Base-by-base conservation (phyloP, 129 eudicot species). In the Kitagawia praeruptora region DNA sequence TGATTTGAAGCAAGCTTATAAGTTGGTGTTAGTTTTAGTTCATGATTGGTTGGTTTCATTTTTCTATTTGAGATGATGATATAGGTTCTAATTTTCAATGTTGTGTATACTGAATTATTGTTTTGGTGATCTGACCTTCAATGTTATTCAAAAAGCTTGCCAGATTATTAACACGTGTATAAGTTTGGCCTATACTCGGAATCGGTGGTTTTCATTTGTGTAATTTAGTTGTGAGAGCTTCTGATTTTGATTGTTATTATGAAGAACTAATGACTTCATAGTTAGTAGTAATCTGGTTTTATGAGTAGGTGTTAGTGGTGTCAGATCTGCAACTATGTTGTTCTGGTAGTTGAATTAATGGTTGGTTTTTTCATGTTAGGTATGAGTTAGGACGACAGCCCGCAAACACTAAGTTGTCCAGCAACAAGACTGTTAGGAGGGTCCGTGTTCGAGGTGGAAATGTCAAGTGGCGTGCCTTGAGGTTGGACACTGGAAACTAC, bases 361-460 rank as follows among this genome's bases (percentile, higher is more conserved):
- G 15, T 19, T 39, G 12, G 12, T 53, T 53, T 47, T 49, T 13
- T 19, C 4, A 18, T 18, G 41, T 0, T 38, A 92, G 97, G 91
- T 92, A 92, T 42, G 97, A 89, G 90, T 85, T 92, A 3, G 96
- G 97, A 44, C 86, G 98, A 49, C 98, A 91, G 81, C 91, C 98
- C 0, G 93, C 93, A 15, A 93, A 85, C 86, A 93, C 97, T 0
- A 92, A 89, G 83, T 75, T 92, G 44, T 83, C 95, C 0, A 89
- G 87, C 81, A 82, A 86, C 84, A 92, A 92, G 88, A 92, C 97
- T 12, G 97, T 92, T 61, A 56, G 97, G 54, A 88, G 97, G 82
- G 86, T 92, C 1, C 79, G 97, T 19, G 93, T 89, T 74, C 89
- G 98, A 46, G 96, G 98, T 75, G 98, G 98, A 6, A 93, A 93